phyloP scores from a whole-genome alignment of 1,284 basidiomycete species.

The Porogramme epimiltina region DNA sequence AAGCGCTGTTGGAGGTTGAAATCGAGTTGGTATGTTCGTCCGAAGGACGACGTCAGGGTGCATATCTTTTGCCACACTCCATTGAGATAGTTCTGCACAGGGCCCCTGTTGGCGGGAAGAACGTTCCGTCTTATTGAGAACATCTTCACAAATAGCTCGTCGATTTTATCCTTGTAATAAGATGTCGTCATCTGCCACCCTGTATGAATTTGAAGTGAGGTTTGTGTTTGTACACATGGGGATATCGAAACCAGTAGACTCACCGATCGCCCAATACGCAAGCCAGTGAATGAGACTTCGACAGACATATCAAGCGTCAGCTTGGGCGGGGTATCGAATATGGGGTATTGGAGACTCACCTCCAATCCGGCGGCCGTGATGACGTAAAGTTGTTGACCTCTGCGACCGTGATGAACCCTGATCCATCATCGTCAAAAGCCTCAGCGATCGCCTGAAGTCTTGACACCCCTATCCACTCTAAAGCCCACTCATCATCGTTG shows the following conservation, averaged over 20 bases:
- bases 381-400: slow-evolving; percentile 30
- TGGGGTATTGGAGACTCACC: slow-evolving; percentile 1
- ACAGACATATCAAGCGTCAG: no score
- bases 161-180: slow-evolving; percentile 17
- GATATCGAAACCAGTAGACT: not conserved
- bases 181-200: slow-evolving; percentile 22
- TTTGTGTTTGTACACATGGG: not conserved
- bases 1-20: slow-evolving; percentile 15
- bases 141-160: slow-evolving; percentile 15
- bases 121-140: slow-evolving; percentile 1
- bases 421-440: slow-evolving; percentile 52
- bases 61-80: slow-evolving; percentile 11
- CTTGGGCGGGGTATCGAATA: not conserved
- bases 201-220: no score
- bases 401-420: slow-evolving; percentile 46
- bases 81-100: slow-evolving; percentile 17
- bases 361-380: slow-evolving; percentile 14
- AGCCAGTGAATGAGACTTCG: slow-evolving; percentile 23
- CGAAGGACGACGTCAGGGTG: slow-evolving; percentile 9
- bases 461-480: slow-evolving; percentile 41
- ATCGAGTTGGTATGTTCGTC: slow-evolving; percentile 5
- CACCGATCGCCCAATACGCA: slow-evolving; percentile 24
- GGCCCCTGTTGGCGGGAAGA: slow-evolving; percentile 13
- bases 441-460: slow-evolving; percentile 46
- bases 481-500: slow-evolving; percentile 43